A percentile compares a stretch with the other conserved stretches of the same genome.
phyloP scores from a whole-genome alignment of 1,139 yeast species.

The Geotrichum fermentans region DNA sequence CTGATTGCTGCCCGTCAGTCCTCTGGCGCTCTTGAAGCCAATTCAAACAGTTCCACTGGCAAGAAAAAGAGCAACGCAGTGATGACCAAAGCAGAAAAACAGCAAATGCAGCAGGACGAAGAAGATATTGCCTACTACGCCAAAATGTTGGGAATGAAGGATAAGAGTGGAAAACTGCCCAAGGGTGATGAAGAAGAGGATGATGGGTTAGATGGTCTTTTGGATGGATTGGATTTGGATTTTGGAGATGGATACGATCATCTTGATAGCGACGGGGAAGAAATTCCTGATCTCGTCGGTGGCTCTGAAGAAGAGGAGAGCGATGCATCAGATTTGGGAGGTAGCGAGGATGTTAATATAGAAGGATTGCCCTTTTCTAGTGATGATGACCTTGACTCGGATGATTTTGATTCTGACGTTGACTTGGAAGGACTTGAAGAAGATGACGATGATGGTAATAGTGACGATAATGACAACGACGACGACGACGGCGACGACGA shows the following conservation, averaged over 20 bases:
- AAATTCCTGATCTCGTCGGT: slow-evolving; percentile 16
- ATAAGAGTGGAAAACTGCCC: slow-evolving; percentile 37
- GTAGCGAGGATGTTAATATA: neutral
- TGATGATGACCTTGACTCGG: slow-evolving; percentile 48
- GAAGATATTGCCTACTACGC: slow-evolving; percentile 81
- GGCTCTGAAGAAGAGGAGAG: neutral
- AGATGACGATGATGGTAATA: slow-evolving; percentile 29
- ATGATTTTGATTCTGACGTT: slow-evolving; percentile 40
- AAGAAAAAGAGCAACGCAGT: slow-evolving; percentile 16
- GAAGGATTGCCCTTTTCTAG: slow-evolving; percentile 38
- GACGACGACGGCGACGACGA: slow-evolving; percentile 34
- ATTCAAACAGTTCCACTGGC: neutral
- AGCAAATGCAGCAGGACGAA: slow-evolving; percentile 46
- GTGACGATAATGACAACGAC: slow-evolving; percentile 25
- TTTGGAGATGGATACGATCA: slow-evolving; percentile 46
- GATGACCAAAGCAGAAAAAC: slow-evolving; percentile 17
- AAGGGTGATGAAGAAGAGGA: slow-evolving; percentile 48
- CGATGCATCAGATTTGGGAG: slow-evolving; percentile 5
- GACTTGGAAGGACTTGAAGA: slow-evolving; percentile 26
- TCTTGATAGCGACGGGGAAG: slow-evolving; percentile 24
- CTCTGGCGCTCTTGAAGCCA: neutral
- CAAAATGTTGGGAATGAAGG: slow-evolving; percentile 68
- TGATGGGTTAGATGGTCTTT: slow-evolving; percentile 65
- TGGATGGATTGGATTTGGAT: slow-evolving; percentile 67
- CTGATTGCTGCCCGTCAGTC: slow-evolving; percentile 11